Conservation (phyloP, 176 grass and related monocot genomes). For the Juncus effusus region DNA sequence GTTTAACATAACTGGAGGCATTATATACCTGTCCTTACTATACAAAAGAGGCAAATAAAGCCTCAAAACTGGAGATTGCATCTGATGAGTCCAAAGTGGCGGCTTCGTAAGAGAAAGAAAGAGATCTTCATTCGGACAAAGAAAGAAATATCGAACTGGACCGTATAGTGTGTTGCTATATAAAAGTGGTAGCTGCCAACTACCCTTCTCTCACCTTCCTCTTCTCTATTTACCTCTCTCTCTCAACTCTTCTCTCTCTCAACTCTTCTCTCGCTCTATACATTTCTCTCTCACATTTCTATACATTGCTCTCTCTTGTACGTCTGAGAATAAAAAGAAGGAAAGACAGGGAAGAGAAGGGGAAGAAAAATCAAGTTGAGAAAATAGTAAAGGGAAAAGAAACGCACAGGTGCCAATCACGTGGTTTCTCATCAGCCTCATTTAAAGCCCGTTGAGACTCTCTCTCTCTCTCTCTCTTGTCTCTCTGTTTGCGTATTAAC, state of each 20-base stretch:
- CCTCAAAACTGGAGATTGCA: no score
- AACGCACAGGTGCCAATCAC: slow-evolving; percentile 28
- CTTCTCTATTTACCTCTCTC: background rate
- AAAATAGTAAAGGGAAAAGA: background rate
- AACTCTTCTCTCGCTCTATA: no score
- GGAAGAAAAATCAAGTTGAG: background rate
- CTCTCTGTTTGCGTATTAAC: background rate
- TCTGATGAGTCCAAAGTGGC: background rate
- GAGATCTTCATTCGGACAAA: slow-evolving; percentile 10
- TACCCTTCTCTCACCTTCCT: background rate
- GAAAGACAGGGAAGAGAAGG: background rate
- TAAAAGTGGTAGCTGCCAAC: slow-evolving; percentile 20
- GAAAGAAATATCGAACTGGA: slow-evolving; percentile 6
- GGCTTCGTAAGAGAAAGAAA: background rate
- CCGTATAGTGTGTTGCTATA: background rate
- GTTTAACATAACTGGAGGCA: no score
- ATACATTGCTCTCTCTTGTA: background rate
- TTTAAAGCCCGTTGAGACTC: slow-evolving; percentile 27
- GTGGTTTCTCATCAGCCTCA: slow-evolving; percentile 20
- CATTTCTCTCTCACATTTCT: background rate
- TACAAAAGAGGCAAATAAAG: no score
- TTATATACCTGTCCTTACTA: no score
- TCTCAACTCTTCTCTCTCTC: background rate
- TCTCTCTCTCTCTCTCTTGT: slow-evolving; percentile 1
- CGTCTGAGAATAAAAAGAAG: background rate